Conservation (phyloP, 768 basidiomycete species). For the Lactarius evosmus region DNA sequence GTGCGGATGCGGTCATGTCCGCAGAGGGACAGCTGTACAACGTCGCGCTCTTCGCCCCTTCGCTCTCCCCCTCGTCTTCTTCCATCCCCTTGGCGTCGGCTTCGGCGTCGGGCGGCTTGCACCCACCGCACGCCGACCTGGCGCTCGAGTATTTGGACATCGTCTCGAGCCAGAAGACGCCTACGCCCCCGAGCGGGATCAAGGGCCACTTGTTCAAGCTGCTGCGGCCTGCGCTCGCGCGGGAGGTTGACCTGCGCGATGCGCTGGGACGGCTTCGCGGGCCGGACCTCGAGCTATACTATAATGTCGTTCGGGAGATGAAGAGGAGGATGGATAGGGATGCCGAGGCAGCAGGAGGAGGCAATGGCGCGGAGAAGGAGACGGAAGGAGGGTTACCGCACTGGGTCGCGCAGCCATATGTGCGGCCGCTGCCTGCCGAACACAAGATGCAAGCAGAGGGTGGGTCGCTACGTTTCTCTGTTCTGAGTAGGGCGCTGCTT, state of each 20-base stretch:
- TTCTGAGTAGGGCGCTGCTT: neutral
- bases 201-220: constrained; percentile 95
- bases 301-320: constrained; percentile 57
- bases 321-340: constrained; percentile 56
- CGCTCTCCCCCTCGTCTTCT: constrained; percentile 10
- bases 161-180: constrained; percentile 64
- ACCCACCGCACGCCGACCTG: constrained; percentile 60
- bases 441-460: constrained; percentile 3
- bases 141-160: constrained; percentile 87
- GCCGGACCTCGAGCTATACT: constrained; percentile 35
- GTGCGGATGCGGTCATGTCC: constrained; percentile 90
- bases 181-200: constrained; percentile 68
- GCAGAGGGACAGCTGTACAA: constrained; percentile 96
- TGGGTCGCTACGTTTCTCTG: neutral
- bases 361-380: constrained; percentile 42
- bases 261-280: constrained; percentile 52
- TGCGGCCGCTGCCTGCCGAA: constrained; percentile 40
- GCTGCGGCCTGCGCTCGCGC: constrained; percentile 68
- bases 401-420: constrained; percentile 72
- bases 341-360: constrained; percentile 37
- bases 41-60: constrained; percentile 65
- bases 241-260: constrained; percentile 70
- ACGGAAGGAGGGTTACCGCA: constrained; percentile 57
- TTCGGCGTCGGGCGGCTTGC: constrained; percentile 33
- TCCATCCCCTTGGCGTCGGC: too few species aligned